Conservation (phyloP, 2,329 filamentous ascomycete species). For the Trichoderma koningiopsis region DNA sequence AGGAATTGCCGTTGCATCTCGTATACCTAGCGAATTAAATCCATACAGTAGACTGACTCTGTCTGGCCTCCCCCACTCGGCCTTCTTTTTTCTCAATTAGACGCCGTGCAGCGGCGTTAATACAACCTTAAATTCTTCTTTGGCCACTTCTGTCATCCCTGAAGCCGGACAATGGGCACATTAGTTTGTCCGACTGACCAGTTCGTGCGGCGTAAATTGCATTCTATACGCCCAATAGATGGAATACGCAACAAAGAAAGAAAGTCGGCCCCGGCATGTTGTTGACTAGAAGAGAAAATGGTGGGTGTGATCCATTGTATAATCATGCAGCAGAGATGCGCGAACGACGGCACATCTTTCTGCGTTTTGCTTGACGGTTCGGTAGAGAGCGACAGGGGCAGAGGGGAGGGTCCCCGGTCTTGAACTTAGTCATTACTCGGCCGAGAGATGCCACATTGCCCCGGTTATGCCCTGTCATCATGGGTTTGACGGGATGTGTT, state of each 20-base stretch:
- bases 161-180: neutral
- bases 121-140: neutral
- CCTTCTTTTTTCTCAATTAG: neutral
- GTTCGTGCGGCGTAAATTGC: neutral
- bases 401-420: neutral
- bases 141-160: neutral
- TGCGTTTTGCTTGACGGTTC: neutral
- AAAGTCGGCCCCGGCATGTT: neutral
- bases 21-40: neutral
- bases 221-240: neutral
- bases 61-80: neutral
- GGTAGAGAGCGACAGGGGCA: neutral
- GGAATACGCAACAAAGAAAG: neutral
- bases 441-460: neutral
- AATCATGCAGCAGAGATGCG: neutral
- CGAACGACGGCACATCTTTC: neutral
- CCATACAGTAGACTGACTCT: neutral
- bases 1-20: neutral
- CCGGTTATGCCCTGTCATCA: neutral
- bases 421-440: neutral
- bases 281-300: neutral
- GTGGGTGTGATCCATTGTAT: neutral
- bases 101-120: neutral
- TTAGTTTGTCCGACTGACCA: conserved; percentile 3
- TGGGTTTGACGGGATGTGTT: neutral